Evolutionary conservation across 2,329 filamentous ascomycete genomes (phyloP).

Genomic region (Colletotrichum aenigma): DNA sequence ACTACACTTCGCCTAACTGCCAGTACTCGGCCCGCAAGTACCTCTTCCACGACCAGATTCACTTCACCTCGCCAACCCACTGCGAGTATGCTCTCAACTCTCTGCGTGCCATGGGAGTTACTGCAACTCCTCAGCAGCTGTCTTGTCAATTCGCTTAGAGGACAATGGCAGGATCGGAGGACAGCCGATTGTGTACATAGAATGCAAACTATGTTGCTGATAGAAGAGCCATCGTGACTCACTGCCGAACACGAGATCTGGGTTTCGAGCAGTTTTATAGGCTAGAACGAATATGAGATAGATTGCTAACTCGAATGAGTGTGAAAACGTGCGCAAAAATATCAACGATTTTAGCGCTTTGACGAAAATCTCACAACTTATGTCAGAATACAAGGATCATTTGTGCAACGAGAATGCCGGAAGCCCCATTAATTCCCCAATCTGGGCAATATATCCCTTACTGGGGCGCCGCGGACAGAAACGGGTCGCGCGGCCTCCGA

Average conservation of each 20-base stretch:
- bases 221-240: background rate
- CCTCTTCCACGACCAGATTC: background rate
- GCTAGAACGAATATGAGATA: background rate
- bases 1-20: background rate
- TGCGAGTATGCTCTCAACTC: conserved; percentile 3
- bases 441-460: background rate
- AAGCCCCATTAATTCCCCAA: background rate
- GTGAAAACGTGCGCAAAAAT: background rate
- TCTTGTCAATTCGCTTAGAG: background rate
- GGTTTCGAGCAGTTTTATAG: background rate
- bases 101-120: background rate
- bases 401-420: background rate
- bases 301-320: background rate
- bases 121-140: background rate
- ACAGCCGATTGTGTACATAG: background rate
- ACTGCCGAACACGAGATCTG: background rate
- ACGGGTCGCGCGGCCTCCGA: conserved; percentile 13
- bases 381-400: background rate
- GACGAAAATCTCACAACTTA: background rate
- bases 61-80: background rate
- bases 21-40: background rate
- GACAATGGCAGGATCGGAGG: background rate
- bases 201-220: background rate
- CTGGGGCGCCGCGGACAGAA: background rate
- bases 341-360: background rate